A percentile compares a stretch with the other conserved stretches of the same genome.
Conservation (phyloP, 257 asterid genomes). For the Penstemon davidsonii region DNA sequence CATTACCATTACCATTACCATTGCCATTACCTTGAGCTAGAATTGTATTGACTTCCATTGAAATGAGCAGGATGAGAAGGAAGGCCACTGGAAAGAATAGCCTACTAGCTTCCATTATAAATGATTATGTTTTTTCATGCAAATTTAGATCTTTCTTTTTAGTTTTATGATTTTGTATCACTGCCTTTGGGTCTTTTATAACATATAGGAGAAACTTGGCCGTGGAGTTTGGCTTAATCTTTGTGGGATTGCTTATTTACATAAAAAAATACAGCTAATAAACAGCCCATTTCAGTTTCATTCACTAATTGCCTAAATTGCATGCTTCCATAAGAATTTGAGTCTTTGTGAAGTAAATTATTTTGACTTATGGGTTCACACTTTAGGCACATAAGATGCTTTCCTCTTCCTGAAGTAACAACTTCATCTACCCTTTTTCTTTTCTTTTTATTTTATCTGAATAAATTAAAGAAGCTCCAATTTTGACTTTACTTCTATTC, state of each 20-base stretch:
- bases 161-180: not conserved
- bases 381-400: no score
- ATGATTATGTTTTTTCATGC: not conserved
- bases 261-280: constrained; percentile 16
- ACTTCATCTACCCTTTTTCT: no score
- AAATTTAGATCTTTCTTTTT: not conserved
- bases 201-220: not conserved
- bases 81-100: constrained; percentile 29
- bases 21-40: constrained; percentile 42
- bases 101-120: constrained; percentile 45
- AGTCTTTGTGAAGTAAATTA: constrained; percentile 22
- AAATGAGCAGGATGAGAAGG: constrained; percentile 39
- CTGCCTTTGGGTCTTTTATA: constrained; percentile 26
- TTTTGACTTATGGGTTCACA: constrained; percentile 16
- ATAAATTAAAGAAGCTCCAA: no score
- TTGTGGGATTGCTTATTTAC: constrained; percentile 26
- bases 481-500: no score
- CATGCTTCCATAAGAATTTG: constrained; percentile 1
- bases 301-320: not conserved
- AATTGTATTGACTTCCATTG: constrained; percentile 40
- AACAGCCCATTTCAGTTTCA: constrained; percentile 12
- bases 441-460: no score
- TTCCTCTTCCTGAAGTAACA: no score
- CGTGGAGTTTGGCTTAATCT: constrained; percentile 39
- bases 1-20: constrained; percentile 19